These are phyloP conservation scores for Diphasiastrum complanatum DNA, from an alignment of 83 land plant species.

Conservation along the genomic window DNA sequence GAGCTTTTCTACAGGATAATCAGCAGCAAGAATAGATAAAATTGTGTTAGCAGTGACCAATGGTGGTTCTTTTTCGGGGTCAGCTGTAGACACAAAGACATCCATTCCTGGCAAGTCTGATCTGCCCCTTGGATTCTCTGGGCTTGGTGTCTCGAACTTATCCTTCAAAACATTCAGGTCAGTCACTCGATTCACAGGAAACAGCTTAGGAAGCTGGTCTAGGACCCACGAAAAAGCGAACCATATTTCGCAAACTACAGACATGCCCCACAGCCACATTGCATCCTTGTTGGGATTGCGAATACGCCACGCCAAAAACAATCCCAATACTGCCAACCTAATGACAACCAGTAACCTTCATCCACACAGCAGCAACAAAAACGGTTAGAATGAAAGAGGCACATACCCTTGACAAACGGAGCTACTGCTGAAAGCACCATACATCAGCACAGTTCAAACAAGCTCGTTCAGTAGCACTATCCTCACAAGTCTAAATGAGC, in stretches of 20 bases:
- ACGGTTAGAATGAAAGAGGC: neutral
- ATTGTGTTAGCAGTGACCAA: constrained; percentile 15
- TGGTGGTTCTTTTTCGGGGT: constrained; percentile 10
- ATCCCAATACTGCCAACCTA: constrained; percentile 3
- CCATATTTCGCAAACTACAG: constrained; percentile 13
- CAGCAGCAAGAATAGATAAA: constrained; percentile 4
- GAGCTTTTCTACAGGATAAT: constrained; percentile 21
- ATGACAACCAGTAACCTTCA: constrained; percentile 8
- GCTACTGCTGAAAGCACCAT: too few species aligned
- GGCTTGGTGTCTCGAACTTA: constrained; percentile 3
- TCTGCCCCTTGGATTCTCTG: constrained; percentile 7
- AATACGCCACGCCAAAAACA: constrained; percentile 5
- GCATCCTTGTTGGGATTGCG: constrained; percentile 10
- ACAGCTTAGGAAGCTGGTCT: constrained; percentile 14
- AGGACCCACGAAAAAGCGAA: constrained; percentile 13
- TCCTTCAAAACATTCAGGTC: constrained; percentile 2
- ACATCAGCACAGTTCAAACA: too few species aligned
- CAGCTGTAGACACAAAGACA: constrained; percentile 16
- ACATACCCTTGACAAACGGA: neutral
- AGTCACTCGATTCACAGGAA: constrained; percentile 9
- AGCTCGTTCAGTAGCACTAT: too few species aligned
- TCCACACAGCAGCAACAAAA: neutral
- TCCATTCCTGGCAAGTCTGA: constrained; percentile 14
- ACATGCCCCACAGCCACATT: constrained; percentile 18
- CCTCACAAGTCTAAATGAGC: too few species aligned